Evolutionary conservation across 257 asterid species (phyloP).

Genomic region (Fraxinus excelsior): DNA sequence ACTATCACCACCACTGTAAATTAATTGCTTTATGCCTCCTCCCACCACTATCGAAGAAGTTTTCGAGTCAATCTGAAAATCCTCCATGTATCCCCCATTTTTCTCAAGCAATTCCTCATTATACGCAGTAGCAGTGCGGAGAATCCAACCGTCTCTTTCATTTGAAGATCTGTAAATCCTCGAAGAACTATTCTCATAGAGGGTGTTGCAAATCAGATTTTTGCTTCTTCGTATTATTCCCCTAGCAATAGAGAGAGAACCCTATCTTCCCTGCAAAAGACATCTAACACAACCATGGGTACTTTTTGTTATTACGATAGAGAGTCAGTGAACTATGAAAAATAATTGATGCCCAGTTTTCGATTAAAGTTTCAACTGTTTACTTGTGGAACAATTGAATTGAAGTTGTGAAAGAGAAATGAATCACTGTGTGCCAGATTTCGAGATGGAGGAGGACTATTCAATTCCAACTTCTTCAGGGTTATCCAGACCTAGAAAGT

Average conservation of each 20-base stretch:
- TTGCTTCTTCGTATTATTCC: background rate
- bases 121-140: too few species aligned
- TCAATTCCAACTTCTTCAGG: constrained; percentile 12
- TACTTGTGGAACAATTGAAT: background rate
- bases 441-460: constrained; percentile 22
- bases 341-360: background rate
- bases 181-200: too few species aligned
- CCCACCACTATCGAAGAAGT: too few species aligned
- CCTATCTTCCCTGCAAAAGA: background rate
- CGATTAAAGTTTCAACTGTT: background rate
- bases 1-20: too few species aligned
- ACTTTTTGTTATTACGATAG: background rate
- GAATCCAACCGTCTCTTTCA: too few species aligned
- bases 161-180: too few species aligned
- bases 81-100: too few species aligned
- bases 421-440: constrained; percentile 29
- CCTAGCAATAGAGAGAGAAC: background rate
- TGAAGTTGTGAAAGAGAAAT: background rate
- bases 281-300: constrained; percentile 11
- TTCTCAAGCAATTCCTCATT: too few species aligned
- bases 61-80: too few species aligned
- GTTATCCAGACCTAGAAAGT: constrained; percentile 19
- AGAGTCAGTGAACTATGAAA: background rate
- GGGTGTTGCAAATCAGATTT: too few species aligned
- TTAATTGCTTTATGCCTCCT: too few species aligned